Percentiles rank a stretch among this genome's conserved stretches.
Conservation (phyloP, 768 basidiomycete genomes). For the Obba rivulosa region DNA sequence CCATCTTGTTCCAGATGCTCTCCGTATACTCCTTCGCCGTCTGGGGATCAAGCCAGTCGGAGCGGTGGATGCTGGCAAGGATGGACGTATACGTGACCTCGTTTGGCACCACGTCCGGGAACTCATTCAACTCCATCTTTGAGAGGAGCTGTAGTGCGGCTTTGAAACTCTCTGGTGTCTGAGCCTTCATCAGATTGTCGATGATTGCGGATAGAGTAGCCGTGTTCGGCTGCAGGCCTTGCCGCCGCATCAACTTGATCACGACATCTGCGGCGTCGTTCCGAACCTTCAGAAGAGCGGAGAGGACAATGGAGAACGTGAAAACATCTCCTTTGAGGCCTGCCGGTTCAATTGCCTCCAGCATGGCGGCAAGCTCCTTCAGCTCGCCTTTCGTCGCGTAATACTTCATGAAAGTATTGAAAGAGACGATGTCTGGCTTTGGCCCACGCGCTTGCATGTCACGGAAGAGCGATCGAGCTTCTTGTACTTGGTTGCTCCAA, state of each 20-base stretch:
- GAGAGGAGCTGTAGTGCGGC: constrained; percentile 66
- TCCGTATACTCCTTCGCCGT: constrained; percentile 41
- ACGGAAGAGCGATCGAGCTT: constrained; percentile 34
- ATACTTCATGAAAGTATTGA: constrained; percentile 76
- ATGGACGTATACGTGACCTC: constrained; percentile 82
- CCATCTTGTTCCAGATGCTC: constrained; percentile 56
- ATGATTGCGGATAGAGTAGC: constrained; percentile 80
- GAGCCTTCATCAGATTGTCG: constrained; percentile 59
- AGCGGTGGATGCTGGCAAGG: constrained; percentile 66
- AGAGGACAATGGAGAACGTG: constrained; percentile 84
- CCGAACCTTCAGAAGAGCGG: constrained; percentile 64
- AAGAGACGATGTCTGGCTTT: constrained; percentile 65
- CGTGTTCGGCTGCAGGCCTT: constrained; percentile 68
- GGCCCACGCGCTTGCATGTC: constrained; percentile 44
- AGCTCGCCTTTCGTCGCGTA: constrained; percentile 62
- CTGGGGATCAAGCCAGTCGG: constrained; percentile 40
- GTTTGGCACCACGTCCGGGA: constrained; percentile 48
- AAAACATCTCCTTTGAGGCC: constrained; percentile 69
- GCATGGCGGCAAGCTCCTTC: constrained; percentile 47
- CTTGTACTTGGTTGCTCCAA: constrained; percentile 21
- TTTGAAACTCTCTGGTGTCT: constrained; percentile 45
- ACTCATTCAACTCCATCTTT: constrained; percentile 61
- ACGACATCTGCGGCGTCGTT: constrained; percentile 62
- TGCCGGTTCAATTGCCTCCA: constrained; percentile 51
- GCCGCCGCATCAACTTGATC: constrained; percentile 68